Evolutionary conservation across 805 yeast genomes (phyloP).

Genomic region (Ogataea corticis): DNA sequence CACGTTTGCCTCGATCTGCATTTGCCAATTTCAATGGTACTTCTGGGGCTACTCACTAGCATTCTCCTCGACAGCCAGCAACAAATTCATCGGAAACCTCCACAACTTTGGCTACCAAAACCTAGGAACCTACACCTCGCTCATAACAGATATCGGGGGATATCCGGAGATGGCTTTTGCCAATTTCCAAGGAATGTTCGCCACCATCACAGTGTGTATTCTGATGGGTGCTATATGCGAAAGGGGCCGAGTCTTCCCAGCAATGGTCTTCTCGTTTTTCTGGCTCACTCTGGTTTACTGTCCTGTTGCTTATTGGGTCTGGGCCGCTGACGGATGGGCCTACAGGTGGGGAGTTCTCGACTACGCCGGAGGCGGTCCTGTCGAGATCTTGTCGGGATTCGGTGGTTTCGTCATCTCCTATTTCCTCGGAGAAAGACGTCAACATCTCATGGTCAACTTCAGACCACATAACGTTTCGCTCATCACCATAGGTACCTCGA

Average conservation of each 20-base stretch:
- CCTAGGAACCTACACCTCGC: constrained; percentile 45
- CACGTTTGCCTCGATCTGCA: constrained; percentile 67
- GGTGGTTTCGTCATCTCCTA: constrained; percentile 86
- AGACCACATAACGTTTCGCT: constrained; percentile 94
- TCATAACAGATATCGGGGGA: constrained; percentile 29
- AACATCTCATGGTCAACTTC: constrained; percentile 79
- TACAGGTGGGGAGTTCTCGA: constrained; percentile 88
- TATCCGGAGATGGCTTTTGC: constrained; percentile 88
- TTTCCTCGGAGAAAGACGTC: constrained; percentile 73
- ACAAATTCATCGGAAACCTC: constrained; percentile 85
- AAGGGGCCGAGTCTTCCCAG: constrained; percentile 86
- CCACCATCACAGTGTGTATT: constrained; percentile 90
- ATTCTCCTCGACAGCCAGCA: constrained; percentile 74
- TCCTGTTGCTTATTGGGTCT: constrained; percentile 94
- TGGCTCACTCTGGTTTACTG: constrained; percentile 94
- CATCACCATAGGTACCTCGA: constrained; percentile 82
- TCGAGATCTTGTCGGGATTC: constrained; percentile 88
- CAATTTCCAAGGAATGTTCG: constrained; percentile 85
- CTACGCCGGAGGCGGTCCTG: constrained; percentile 98
- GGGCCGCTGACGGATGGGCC: constrained; percentile 96
- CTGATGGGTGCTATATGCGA: constrained; percentile 92
- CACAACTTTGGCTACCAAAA: constrained; percentile 79
- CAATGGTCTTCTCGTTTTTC: constrained; percentile 74
- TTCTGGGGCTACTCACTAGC: constrained; percentile 98
- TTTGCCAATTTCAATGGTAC: constrained; percentile 80